Evolutionary conservation across 495 filamentous ascomycete species (phyloP).

Genomic region (Talaromyces adpressus): DNA sequence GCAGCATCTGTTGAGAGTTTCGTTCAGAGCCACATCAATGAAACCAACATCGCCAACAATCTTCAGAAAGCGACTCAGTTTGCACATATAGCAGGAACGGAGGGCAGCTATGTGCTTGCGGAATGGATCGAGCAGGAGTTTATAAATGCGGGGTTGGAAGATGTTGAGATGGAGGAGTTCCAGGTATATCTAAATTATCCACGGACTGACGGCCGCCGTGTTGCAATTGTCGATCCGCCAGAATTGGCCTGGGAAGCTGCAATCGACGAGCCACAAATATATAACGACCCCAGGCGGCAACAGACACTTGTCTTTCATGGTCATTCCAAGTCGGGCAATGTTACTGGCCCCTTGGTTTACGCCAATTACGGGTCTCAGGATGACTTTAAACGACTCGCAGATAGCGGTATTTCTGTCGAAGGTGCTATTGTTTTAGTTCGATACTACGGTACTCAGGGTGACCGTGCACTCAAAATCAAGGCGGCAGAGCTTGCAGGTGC

Average conservation of each 20-base stretch:
- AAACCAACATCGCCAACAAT: conserved; percentile 62
- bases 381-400: conserved; percentile 67
- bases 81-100: conserved; percentile 84
- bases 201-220: conserved; percentile 62
- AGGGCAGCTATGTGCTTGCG: conserved; percentile 77
- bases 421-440: conserved; percentile 82
- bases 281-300: conserved; percentile 42
- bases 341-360: conserved; percentile 88
- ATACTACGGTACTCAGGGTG: conserved; percentile 66
- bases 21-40: conserved; percentile 59
- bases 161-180: conserved; percentile 65
- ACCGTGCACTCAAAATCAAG: conserved; percentile 77
- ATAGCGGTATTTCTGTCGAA: conserved; percentile 62
- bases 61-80: conserved; percentile 66
- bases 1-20: conserved; percentile 61
- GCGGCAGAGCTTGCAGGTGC: conserved; percentile 81
- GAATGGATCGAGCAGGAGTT: conserved; percentile 76
- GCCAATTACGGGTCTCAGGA: conserved; percentile 83
- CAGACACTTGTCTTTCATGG: conserved; percentile 79
- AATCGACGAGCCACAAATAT: conserved; percentile 66
- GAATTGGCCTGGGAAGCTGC: conserved; percentile 70
- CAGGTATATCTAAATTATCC: conserved; percentile 93
- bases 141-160: conserved; percentile 59
- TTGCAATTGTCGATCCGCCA: conserved; percentile 72
- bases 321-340: conserved; percentile 79